A percentile compares a stretch with the other conserved stretches of the same genome.
Conservation (phyloP, 2,329 filamentous ascomycete species). For the Keithomyces neogunnii region DNA sequence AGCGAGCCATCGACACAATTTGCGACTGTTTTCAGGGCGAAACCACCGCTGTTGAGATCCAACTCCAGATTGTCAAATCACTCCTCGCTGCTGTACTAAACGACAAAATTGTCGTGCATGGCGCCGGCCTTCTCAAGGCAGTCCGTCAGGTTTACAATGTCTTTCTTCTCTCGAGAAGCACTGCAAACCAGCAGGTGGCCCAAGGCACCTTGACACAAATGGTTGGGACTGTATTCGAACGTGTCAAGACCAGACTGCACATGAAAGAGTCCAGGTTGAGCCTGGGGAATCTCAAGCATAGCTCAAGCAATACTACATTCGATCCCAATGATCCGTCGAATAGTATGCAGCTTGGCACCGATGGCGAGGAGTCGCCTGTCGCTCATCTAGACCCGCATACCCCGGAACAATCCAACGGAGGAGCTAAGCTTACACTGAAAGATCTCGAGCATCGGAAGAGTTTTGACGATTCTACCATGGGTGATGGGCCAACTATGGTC, state of each 20-base stretch:
- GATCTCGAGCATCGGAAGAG: slow-evolving; percentile 60
- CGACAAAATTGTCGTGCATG: slow-evolving; percentile 97
- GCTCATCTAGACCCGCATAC: slow-evolving; percentile 22
- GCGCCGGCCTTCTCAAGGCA: slow-evolving; percentile 89
- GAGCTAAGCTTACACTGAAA: slow-evolving; percentile 55
- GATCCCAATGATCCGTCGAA: slow-evolving; percentile 34
- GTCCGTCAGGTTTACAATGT: slow-evolving; percentile 99
- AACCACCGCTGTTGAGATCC: slow-evolving; percentile 82
- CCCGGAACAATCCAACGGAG: slow-evolving; percentile 24
- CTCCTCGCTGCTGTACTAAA: slow-evolving; percentile 90
- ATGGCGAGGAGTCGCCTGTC: slow-evolving; percentile 24
- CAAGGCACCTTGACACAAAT: slow-evolving; percentile 97
- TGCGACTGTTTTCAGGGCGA: slow-evolving; percentile 99
- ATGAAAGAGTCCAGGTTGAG: slow-evolving; percentile 74
- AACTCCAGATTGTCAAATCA: slow-evolving; percentile 97
- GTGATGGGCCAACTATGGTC: slow-evolving; percentile 60
- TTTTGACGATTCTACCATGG: slow-evolving; percentile 59
- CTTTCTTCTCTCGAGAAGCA: slow-evolving; percentile 89
- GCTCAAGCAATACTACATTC: slow-evolving; percentile 43
- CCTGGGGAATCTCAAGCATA: slow-evolving; percentile 41
- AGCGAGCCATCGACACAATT: slow-evolving; percentile 96
- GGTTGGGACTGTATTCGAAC: slow-evolving; percentile 96
- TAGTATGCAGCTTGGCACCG: slow-evolving; percentile 29
- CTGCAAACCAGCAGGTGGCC: slow-evolving; percentile 90
- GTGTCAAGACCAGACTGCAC: slow-evolving; percentile 78